A percentile compares a stretch with the other conserved stretches of the same genome.
phyloP scores from a whole-genome alignment of 768 basidiomycete species.

The Mycena amicta region DNA sequence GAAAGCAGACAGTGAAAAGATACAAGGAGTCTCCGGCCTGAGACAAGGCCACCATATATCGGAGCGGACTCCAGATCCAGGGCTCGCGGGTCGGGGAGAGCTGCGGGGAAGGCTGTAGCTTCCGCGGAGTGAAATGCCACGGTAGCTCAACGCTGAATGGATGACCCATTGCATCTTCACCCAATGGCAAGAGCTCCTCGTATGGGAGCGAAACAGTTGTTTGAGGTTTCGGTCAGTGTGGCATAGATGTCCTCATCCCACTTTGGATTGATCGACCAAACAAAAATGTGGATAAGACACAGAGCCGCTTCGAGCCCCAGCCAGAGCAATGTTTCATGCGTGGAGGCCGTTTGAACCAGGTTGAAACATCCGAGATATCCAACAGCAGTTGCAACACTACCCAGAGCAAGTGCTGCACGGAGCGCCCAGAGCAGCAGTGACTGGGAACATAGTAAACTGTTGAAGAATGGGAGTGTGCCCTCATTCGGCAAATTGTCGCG shows the following conservation, averaged over 20 bases:
- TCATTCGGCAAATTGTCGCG: no score
- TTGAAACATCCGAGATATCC: conserved; percentile 15
- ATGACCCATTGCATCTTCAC: no score
- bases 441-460: background rate
- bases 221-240: background rate
- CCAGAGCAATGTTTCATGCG: conserved; percentile 7
- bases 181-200: background rate
- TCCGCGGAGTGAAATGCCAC: no score
- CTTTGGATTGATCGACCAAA: background rate
- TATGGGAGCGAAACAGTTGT: background rate
- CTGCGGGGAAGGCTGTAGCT: no score
- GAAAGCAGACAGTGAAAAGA: no score
- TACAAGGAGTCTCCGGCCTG: no score
- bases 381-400: background rate
- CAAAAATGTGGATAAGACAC: background rate
- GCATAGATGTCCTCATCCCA: conserved; percentile 2
- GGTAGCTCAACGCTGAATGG: no score
- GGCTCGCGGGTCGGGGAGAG: no score
- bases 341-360: background rate
- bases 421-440: background rate
- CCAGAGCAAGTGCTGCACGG: background rate
- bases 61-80: no score
- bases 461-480: no score
- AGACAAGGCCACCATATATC: no score
- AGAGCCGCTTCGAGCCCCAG: conserved; percentile 8